Percentiles rank a stretch among this genome's conserved stretches.
Conservation (phyloP, 2,329 filamentous ascomycete species). For the Oidium heveae region DNA sequence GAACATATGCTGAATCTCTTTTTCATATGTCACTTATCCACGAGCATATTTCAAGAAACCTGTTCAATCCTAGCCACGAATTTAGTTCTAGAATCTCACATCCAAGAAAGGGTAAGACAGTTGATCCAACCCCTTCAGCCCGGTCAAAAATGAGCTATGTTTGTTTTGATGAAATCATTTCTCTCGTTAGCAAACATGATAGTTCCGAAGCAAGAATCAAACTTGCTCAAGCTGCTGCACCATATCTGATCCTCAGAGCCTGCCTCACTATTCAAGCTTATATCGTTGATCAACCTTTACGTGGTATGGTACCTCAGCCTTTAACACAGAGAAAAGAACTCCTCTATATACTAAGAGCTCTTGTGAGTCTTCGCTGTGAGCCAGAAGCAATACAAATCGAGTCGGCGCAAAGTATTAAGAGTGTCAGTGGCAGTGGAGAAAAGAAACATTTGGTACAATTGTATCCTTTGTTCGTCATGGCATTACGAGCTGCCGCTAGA, state of each 20-base stretch:
- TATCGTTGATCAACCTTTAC: constrained; percentile 71
- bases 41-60: constrained; percentile 9
- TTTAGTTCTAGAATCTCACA: constrained; percentile 38
- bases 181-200: constrained; percentile 31
- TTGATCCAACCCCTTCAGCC: constrained; percentile 34
- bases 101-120: constrained; percentile 45
- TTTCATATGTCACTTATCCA: constrained; percentile 71
- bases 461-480: constrained; percentile 51
- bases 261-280: constrained; percentile 64
- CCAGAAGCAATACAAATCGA: constrained; percentile 38
- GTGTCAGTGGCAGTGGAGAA: constrained; percentile 23
- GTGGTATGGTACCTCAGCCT: constrained; percentile 74
- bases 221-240: constrained; percentile 51
- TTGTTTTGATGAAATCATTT: constrained; percentile 56
- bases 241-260: constrained; percentile 59
- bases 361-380: constrained; percentile 45
- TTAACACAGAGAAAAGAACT: constrained; percentile 58
- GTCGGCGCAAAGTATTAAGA: constrained; percentile 4
- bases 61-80: constrained; percentile 16
- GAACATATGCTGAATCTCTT: constrained; percentile 46
- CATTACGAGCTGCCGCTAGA: constrained; percentile 31
- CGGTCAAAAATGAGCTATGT: constrained; percentile 55
- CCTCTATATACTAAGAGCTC: constrained; percentile 37
- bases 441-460: constrained; percentile 58
- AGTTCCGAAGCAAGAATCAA: constrained; percentile 10